Evolutionary conservation across 169 alveolate genomes (phyloP).

Genomic region (Plasmodium vivax): DNA sequence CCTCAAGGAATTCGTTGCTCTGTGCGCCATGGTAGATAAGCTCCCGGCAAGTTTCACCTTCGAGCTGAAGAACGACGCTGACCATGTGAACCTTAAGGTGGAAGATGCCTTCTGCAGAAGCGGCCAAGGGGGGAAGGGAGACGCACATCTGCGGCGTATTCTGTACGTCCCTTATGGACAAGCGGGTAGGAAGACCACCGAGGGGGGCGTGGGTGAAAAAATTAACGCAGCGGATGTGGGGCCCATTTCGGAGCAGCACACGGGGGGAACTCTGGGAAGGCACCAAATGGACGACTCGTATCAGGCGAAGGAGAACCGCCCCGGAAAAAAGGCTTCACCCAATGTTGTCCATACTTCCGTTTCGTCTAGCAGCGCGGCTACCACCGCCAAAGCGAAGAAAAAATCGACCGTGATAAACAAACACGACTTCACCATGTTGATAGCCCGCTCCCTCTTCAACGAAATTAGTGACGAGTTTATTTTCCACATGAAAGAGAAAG

Average conservation of each 20-base stretch:
- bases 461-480: slow-evolving; percentile 60
- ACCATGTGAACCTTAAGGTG: not conserved
- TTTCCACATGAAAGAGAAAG: slow-evolving; percentile 31
- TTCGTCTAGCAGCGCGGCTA: not conserved
- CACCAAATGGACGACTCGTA: not conserved
- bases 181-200: not conserved
- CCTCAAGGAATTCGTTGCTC: slow-evolving; percentile 36
- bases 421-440: slow-evolving; percentile 29
- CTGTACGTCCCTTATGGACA: not conserved
- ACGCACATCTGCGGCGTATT: not conserved
- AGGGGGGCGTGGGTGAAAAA: not conserved
- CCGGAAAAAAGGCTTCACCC: not conserved
- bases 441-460: slow-evolving; percentile 44
- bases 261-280: not conserved
- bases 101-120: not conserved
- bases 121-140: not conserved
- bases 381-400: slow-evolving; percentile 13
- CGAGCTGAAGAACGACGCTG: slow-evolving; percentile 21
- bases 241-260: not conserved
- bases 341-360: not conserved
- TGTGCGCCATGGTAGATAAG: slow-evolving; percentile 11
- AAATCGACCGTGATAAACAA: slow-evolving; percentile 20
- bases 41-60: slow-evolving; percentile 31
- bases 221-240: not conserved
- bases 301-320: not conserved